Evolutionary conservation across 2,329 filamentous ascomycete species (phyloP).

Genomic region (Cladosporium oxysporum): DNA sequence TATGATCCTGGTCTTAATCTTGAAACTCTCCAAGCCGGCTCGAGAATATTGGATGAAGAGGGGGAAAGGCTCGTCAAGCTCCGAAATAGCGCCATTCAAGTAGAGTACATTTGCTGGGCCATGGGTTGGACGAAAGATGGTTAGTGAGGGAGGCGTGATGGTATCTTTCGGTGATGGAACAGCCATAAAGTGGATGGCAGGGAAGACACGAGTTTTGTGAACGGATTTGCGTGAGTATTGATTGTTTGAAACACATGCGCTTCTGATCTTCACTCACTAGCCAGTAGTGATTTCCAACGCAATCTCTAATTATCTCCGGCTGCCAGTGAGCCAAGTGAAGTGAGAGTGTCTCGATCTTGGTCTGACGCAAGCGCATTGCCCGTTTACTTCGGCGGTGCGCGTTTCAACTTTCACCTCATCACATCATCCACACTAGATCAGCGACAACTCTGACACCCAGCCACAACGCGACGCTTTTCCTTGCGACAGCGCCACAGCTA

Average conservation of each 20-base stretch:
- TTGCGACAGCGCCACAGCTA: no score
- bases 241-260: no score
- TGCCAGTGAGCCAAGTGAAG: neutral
- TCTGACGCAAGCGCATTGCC: neutral
- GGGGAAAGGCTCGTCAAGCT: neutral
- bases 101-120: neutral
- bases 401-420: neutral
- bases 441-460: neutral
- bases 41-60: neutral
- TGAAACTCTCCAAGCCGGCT: neutral
- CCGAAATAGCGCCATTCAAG: neutral
- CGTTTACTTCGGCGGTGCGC: neutral
- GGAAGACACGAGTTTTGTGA: neutral
- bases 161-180: neutral
- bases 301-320: neutral
- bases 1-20: neutral
- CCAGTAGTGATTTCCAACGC: neutral
- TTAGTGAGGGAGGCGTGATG: neutral
- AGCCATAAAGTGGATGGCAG: neutral
- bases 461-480: neutral
- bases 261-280: neutral
- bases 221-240: neutral
- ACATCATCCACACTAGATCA: neutral
- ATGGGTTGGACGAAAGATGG: neutral
- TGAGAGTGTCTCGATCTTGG: neutral